Base-by-base conservation (phyloP, 1,139 yeast genomes). In the Blastobotrys illinoisensis region DNA sequence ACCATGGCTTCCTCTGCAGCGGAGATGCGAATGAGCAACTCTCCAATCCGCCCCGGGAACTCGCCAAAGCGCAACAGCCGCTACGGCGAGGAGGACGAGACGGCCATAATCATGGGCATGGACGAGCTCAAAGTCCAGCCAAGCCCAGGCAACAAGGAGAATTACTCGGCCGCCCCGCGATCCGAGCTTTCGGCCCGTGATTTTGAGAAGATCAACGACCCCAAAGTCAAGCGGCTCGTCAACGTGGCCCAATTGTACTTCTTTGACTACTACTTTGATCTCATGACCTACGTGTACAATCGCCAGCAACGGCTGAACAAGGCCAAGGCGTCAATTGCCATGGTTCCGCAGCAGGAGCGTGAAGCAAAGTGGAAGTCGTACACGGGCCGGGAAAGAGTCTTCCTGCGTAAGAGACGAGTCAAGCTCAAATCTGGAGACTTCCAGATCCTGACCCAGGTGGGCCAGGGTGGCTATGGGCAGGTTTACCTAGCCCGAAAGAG, bases 381-480 rank as follows among this genome's bases (percentile, higher is more conserved):
- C 68, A 75, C 83, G 28, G 90, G 93, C 18, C 80, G 95, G 57
- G 99, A 95, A 71, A 77, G 96, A 52, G 91, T 89, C 5, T 79
- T 84, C 54, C 75, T 95, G 64, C 81, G 99, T 60, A 90, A 90
- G 69, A 79, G 97, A 65, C 81, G 99, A 66, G 79, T 89, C 59
- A 89, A 90, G 71, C 96, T 97, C 49, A 88, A 87, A 69, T 93
- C 90, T 68, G 91, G 90, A 64, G 99, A 95, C 70, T 95, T 95
- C 69, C 95, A 90, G 69, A 88, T 91, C 78, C 85, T 95, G 59
- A 93, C 99, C 2, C 99, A 95, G 74, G 97, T 95, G 40, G 99
- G 99, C 23, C 99, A 95, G 75, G 99, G 99, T 67, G 99, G 99
- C 2, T 95, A 95, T 67, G 99, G 99, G 21, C 96, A 73, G 60